Base-by-base conservation (phyloP, 2,329 filamentous ascomycete genomes). In the Colletotrichum caudatum region DNA sequence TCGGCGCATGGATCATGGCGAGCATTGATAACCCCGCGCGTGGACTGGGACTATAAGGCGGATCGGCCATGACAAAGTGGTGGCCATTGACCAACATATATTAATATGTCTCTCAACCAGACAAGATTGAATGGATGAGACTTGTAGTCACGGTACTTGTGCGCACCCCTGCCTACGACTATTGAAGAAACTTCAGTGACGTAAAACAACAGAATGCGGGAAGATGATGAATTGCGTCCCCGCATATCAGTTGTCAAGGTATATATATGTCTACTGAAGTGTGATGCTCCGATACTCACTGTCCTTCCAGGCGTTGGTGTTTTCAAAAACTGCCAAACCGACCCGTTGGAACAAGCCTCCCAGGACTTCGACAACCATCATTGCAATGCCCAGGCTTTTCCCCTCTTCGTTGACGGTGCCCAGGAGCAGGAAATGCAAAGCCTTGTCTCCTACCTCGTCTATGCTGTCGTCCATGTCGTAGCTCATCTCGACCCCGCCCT, bases 1-100 rank as follows among this genome's bases (percentile, higher is more conserved):
- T 62, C 57, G 64, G 64, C 64, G 64, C 56, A 67, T 67, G 41
- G 26, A 18, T 51, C 56, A 57, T 35, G 62, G 68, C 57, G 68
- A 71, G 64, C 68, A 71, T 62, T 67, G 63, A 44, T 29, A 35
- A 44, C 44, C 41, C 41, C 23, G 64, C 29, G 46, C 58, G 61
- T 41, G 50, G 14, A 48, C 20, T 48, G 59, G 59, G 50, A 57
- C 20, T 12, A 66, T 58, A 67, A 62, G 62, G 35, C 20, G 11
- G 11, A 58, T 41, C 29, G 26, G 51, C 35, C 57, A 62, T 50
- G n/a, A 8, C 1, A 12, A n/a, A 14, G 46, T 59, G 57, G 46
- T 59, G 57, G 57, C 51, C 16, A n/a, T 69, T 18, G 37, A 64
- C 39, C n/a, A 14, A 41, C n/a, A 23, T 11, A 14, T 7, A n/a